phyloP scores from a whole-genome alignment of 768 basidiomycete genomes.

The Suillus alpinus region DNA sequence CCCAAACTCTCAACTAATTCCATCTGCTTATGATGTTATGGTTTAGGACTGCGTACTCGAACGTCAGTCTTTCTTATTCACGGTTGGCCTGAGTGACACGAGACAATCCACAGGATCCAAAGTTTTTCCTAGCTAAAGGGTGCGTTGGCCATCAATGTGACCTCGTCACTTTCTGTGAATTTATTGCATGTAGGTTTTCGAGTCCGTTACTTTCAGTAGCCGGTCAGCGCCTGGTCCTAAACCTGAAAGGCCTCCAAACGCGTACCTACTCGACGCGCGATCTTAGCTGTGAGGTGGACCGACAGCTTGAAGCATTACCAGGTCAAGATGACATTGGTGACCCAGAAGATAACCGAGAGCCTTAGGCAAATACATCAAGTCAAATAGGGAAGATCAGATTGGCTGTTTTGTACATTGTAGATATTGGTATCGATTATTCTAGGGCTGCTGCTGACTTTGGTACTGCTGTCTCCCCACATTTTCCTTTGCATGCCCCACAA shows the following conservation, averaged over 20 bases:
- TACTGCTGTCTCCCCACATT: neutral
- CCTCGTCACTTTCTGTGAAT: neutral
- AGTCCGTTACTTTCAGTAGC: constrained; percentile 17
- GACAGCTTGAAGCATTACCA: constrained; percentile 9
- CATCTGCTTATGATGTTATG: neutral
- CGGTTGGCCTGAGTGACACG: too few relatives aligned
- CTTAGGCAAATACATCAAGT: neutral
- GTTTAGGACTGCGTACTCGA: neutral
- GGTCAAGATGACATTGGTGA: neutral
- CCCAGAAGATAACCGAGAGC: neutral
- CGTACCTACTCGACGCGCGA: constrained; percentile 9
- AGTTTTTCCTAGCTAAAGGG: constrained; percentile 3
- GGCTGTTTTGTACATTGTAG: neutral
- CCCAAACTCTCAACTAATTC: neutral
- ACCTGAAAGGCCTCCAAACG: constrained; percentile 12
- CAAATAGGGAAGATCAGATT: neutral
- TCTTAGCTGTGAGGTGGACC: constrained; percentile 17
- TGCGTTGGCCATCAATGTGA: neutral
- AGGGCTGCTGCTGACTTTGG: neutral
- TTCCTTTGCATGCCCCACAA: neutral
- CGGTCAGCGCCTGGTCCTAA: constrained; percentile 25
- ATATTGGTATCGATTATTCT: neutral
- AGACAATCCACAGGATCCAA: constrained; percentile 2
- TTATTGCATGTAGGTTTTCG: constrained; percentile 3
- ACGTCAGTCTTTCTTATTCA: constrained; percentile 4